Evolutionary conservation across 2,329 filamentous ascomycete genomes (phyloP).

Genomic region (Plectosphaerella cucumerina): DNA sequence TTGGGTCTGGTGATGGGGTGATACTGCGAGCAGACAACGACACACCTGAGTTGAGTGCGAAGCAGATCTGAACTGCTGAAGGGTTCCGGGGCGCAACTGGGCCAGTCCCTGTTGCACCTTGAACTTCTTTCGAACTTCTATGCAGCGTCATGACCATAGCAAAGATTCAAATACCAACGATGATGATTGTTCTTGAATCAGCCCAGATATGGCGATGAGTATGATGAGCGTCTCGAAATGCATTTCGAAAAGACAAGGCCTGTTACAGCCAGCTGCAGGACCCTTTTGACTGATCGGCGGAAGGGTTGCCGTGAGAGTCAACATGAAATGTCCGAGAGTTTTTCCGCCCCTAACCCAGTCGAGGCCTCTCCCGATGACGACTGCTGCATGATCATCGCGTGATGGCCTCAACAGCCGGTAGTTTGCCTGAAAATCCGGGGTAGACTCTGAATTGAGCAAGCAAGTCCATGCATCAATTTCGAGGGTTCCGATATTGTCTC

Average conservation of each 20-base stretch:
- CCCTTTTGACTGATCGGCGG: too few species aligned
- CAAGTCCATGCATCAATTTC: neutral
- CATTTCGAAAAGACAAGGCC: too few species aligned
- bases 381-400: conserved; percentile 6
- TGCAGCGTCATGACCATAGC: too few species aligned
- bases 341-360: conserved; percentile 10
- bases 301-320: neutral
- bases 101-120: too few species aligned
- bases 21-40: conserved; percentile 26
- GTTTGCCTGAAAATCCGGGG: neutral
- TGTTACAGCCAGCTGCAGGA: too few species aligned
- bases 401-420: conserved; percentile 1
- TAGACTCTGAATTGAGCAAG: neutral
- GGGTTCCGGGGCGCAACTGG: too few species aligned
- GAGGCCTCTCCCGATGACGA: conserved; percentile 9
- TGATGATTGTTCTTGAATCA: too few species aligned
- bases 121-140: too few species aligned
- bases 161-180: too few species aligned
- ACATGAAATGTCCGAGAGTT: conserved; percentile 9
- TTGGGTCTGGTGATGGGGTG: conserved; percentile 52
- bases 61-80: too few species aligned
- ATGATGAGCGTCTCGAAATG: too few species aligned
- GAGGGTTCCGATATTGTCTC: conserved; percentile 1
- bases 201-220: too few species aligned
- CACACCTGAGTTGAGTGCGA: conserved; percentile 18